Conservation (phyloP, 306 rosid species). For the Prunus padus region DNA sequence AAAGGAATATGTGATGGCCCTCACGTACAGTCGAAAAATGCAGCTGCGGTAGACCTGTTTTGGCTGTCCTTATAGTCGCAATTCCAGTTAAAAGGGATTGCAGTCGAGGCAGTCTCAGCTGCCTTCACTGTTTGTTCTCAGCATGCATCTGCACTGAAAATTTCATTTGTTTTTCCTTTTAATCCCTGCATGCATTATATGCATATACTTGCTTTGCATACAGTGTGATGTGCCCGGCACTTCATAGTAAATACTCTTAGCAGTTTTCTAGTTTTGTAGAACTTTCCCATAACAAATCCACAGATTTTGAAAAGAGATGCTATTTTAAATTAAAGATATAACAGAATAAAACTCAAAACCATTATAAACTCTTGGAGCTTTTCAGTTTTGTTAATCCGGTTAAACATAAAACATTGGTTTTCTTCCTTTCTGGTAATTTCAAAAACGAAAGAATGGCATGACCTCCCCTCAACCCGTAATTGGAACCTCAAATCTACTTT, state of each 20-base stretch:
- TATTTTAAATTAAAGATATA: background rate
- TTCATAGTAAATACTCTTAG: background rate
- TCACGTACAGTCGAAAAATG: conserved; percentile 45
- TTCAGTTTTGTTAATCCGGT: background rate
- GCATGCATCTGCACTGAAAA: too few species aligned
- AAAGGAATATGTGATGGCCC: conserved; percentile 61
- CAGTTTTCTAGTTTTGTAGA: background rate
- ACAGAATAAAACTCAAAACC: background rate
- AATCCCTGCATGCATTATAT: conserved; percentile 14
- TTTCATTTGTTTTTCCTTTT: background rate
- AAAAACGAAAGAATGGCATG: background rate
- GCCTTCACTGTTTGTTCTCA: background rate
- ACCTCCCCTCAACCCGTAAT: background rate
- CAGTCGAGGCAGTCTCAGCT: background rate
- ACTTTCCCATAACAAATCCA: background rate
- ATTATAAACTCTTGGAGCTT: background rate
- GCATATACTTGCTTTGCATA: conserved; percentile 9
- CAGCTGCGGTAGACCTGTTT: background rate
- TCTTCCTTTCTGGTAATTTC: background rate
- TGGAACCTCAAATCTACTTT: background rate
- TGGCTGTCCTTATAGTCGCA: background rate
- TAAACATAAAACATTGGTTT: background rate
- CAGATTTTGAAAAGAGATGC: background rate
- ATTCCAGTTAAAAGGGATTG: background rate
- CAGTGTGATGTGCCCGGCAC: conserved; percentile 8